Evolutionary conservation across 176 grass and related monocot genomes (phyloP).

Genomic region (Lolium rigidum): DNA sequence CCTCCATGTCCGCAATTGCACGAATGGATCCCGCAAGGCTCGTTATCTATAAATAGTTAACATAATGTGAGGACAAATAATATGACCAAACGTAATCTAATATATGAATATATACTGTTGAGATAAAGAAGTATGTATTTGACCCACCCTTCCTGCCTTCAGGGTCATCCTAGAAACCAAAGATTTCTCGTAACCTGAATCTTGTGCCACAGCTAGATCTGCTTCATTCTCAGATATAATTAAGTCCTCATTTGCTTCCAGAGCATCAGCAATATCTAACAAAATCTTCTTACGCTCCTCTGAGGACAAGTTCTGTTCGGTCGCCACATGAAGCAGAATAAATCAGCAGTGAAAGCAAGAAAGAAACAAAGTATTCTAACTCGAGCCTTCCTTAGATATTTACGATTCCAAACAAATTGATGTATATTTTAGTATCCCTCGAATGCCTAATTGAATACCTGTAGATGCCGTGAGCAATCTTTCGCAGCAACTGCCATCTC

Average conservation of each 20-base stretch:
- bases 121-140: not conserved
- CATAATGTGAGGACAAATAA: not conserved
- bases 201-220: slow-evolving; percentile 69
- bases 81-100: not conserved
- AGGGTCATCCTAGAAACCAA: slow-evolving; percentile 91
- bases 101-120: not conserved
- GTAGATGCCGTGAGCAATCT: slow-evolving; percentile 81
- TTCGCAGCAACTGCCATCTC: slow-evolving; percentile 93
- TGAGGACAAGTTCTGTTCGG: slow-evolving; percentile 74
- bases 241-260: slow-evolving; percentile 80
- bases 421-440: not conserved
- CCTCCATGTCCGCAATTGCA: slow-evolving; percentile 90
- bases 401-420: slow-evolving; percentile 16
- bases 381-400: not conserved
- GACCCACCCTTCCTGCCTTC: slow-evolving; percentile 79
- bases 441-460: slow-evolving; percentile 48
- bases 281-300: slow-evolving; percentile 95
- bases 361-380: not conserved
- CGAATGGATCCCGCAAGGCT: slow-evolving; percentile 79
- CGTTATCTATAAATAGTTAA: slow-evolving; percentile 66
- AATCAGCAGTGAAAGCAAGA: slow-evolving; percentile 1
- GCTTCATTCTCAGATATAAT: slow-evolving; percentile 85
- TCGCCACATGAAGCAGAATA: slow-evolving; percentile 19
- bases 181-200: slow-evolving; percentile 80
- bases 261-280: slow-evolving; percentile 84